phyloP scores from a whole-genome alignment of 2,329 filamentous ascomycete species.

The Lachnellula hyalina region DNA sequence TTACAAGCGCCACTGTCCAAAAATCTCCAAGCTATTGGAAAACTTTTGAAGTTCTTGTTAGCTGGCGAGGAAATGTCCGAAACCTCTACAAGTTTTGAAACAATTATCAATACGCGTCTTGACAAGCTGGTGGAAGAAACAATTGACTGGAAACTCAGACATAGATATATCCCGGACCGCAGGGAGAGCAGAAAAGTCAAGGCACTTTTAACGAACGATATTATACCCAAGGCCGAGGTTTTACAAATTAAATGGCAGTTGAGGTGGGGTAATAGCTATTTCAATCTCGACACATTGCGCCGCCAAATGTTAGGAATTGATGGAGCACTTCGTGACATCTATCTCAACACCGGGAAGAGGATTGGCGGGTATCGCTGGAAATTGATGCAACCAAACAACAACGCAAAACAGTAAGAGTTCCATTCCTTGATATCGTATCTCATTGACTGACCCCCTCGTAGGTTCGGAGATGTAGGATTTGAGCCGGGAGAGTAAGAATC shows the following conservation, averaged over 20 bases:
- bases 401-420: constrained; percentile 27
- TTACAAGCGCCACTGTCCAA: neutral
- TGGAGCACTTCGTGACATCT: constrained; percentile 14
- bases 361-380: constrained; percentile 9
- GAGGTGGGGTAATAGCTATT: constrained; percentile 14
- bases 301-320: constrained; percentile 10
- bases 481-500: constrained; percentile 44
- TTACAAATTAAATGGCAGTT: constrained; percentile 16
- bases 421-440: too few relatives aligned
- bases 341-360: constrained; percentile 2
- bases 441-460: too few relatives aligned
- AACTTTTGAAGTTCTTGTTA: neutral
- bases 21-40: neutral
- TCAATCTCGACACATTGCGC: constrained; percentile 17
- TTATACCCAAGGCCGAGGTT: neutral
- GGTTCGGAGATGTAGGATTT: constrained; percentile 38
- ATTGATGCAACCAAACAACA: constrained; percentile 3
- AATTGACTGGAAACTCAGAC: neutral
- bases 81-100: neutral
- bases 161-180: neutral
- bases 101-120: constrained; percentile 1
- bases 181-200: neutral
- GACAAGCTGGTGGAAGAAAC: constrained; percentile 6
- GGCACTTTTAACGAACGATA: neutral
- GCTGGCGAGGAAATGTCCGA: neutral